A percentile compares a stretch with the other conserved stretches of the same genome.
Conservation (phyloP, 345 rosid species). For the Gossypium longicalyx region DNA sequence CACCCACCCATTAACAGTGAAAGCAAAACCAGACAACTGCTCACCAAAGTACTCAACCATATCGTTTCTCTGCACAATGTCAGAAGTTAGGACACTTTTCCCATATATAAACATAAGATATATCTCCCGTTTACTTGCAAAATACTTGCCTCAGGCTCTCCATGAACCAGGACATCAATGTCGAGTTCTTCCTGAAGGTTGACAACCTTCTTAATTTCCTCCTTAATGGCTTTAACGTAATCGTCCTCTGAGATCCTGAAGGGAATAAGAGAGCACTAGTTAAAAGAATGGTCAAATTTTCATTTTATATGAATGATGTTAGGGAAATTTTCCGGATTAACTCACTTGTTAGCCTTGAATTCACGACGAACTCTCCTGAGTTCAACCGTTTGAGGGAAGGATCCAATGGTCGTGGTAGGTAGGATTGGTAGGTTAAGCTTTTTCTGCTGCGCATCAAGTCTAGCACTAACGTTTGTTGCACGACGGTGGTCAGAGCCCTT, state of each 20-base stretch:
- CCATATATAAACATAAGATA: background rate
- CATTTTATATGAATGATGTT: background rate
- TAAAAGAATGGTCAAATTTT: background rate
- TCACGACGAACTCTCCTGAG: conserved; percentile 99
- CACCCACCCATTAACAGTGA: conserved; percentile 97
- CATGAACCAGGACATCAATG: conserved; percentile 94
- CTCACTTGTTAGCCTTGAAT: conserved; percentile 94
- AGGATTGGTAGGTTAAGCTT: conserved; percentile 93
- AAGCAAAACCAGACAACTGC: conserved; percentile 92
- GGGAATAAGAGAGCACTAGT: conserved; percentile 6
- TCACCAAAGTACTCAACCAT: conserved; percentile 99
- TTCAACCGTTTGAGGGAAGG: conserved; percentile 90
- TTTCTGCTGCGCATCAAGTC: conserved; percentile 92
- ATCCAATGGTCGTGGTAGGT: conserved; percentile 94
- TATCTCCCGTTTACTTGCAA: conserved; percentile 7
- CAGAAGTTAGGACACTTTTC: background rate
- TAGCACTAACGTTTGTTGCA: conserved; percentile 74
- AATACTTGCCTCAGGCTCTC: conserved; percentile 89
- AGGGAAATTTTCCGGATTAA: conserved; percentile 1
- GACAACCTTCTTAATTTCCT: conserved; percentile 86
- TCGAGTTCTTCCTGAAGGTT: conserved; percentile 87
- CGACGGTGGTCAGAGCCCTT: conserved; percentile 91
- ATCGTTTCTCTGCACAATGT: conserved; percentile 73
- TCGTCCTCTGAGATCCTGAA: conserved; percentile 87
- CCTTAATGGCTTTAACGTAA: conserved; percentile 79